These are phyloP conservation scores for Colletotrichum gigasporum DNA, from an alignment of 2,329 filamentous ascomycete genomes.

Conservation along the genomic window DNA sequence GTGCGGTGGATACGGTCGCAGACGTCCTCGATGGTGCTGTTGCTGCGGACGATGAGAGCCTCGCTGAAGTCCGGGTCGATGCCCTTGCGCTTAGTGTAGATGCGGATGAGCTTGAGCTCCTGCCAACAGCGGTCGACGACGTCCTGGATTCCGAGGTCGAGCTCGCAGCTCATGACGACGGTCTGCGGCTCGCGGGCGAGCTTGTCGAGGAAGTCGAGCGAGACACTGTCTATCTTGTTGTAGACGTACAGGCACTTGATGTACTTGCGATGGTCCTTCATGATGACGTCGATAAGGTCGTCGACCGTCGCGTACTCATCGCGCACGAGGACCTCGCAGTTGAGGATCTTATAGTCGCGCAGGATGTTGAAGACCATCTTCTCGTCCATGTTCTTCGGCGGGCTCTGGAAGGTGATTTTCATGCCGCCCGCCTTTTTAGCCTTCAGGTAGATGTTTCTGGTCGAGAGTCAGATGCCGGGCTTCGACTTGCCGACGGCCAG, in stretches of 20 bases:
- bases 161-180: constrained; percentile 96
- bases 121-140: constrained; percentile 96
- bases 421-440: constrained; percentile 95
- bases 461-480: constrained; percentile 4
- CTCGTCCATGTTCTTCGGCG: constrained; percentile 92
- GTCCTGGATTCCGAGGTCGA: constrained; percentile 91
- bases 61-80: constrained; percentile 89
- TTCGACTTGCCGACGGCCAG: too few species aligned
- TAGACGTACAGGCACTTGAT: constrained; percentile 96
- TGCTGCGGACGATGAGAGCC: constrained; percentile 89
- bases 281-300: constrained; percentile 99
- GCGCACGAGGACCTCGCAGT: constrained; percentile 93
- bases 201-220: constrained; percentile 90
- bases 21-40: constrained; percentile 93
- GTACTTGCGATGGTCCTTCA: constrained; percentile 99
- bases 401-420: constrained; percentile 95
- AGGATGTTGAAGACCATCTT: constrained; percentile 99
- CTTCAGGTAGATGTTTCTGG: constrained; percentile 96
- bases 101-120: constrained; percentile 86
- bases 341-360: constrained; percentile 98
- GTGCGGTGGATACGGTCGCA: constrained; percentile 95
- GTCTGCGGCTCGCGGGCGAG: constrained; percentile 93
- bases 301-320: constrained; percentile 97
- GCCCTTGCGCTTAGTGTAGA: constrained; percentile 98
- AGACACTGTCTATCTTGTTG: constrained; percentile 99